Evolutionary conservation across 768 basidiomycete species (phyloP).

Genomic region (Tricholoma furcatifolium): DNA sequence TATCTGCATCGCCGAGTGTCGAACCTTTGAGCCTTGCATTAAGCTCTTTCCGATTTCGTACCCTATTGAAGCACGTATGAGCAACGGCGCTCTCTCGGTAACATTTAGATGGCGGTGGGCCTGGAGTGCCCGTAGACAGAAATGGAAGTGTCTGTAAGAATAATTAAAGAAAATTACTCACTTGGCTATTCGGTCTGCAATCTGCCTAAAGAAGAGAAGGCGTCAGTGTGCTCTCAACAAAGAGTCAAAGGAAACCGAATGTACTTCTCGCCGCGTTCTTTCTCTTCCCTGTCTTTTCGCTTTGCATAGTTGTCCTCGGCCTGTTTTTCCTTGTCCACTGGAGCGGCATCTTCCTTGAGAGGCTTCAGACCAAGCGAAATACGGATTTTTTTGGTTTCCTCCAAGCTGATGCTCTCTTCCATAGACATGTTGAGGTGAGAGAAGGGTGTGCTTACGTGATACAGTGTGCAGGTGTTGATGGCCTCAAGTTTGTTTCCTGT

Average conservation of each 20-base stretch:
- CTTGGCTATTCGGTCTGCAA: conserved; percentile 82
- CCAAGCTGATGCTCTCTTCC: conserved; percentile 88
- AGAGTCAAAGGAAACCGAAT: conserved; percentile 18
- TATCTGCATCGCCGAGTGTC: conserved; percentile 88
- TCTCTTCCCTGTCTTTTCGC: conserved; percentile 63
- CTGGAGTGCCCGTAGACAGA: conserved; percentile 38
- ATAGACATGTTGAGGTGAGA: conserved; percentile 49
- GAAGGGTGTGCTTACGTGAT: conserved; percentile 22
- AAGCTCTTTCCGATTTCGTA: conserved; percentile 92
- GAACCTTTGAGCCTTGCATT: conserved; percentile 88
- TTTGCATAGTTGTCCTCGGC: conserved; percentile 88
- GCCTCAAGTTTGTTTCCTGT: conserved; percentile 8
- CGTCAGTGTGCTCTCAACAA: conserved; percentile 24
- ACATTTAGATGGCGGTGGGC: conserved; percentile 26
- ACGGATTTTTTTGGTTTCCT: conserved; percentile 96
- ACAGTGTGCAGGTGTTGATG: conserved; percentile 12
- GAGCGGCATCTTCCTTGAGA: conserved; percentile 77
- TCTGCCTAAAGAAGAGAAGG: conserved; percentile 46
- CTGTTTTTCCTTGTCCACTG: conserved; percentile 73
- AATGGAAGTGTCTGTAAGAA: conserved; percentile 47
- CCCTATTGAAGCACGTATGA: conserved; percentile 59
- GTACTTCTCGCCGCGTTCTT: conserved; percentile 79
- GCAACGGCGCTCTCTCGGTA: conserved; percentile 30
- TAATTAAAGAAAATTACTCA: conserved; percentile 49
- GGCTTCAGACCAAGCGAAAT: conserved; percentile 92